Evolutionary conservation across 257 asterid genomes (phyloP).

Genomic region (Prunella vulgaris): DNA sequence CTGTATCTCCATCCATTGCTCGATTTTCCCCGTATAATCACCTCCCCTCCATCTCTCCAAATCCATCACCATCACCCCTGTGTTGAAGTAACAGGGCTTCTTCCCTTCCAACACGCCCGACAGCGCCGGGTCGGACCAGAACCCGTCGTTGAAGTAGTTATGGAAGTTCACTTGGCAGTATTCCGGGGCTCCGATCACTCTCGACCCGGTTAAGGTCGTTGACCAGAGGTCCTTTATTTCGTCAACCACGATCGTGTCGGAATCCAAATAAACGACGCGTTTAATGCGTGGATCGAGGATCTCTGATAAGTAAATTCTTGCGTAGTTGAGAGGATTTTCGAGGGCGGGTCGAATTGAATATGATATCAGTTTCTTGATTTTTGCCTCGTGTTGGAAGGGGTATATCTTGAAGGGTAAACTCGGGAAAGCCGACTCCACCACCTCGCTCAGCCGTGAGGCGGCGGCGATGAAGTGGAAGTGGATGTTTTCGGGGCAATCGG

Average conservation of each 20-base stretch:
- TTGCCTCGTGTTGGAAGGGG: constrained; percentile 26
- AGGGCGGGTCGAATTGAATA: constrained; percentile 57
- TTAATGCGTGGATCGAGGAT: constrained; percentile 39
- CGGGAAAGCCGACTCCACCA: constrained; percentile 46
- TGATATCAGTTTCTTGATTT: constrained; percentile 41
- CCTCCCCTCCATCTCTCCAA: constrained; percentile 55
- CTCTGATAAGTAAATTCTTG: constrained; percentile 55
- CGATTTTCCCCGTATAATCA: constrained; percentile 43
- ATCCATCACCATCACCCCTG: constrained; percentile 75
- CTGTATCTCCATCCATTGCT: constrained; percentile 65
- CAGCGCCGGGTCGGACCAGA: constrained; percentile 45
- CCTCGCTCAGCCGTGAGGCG: background rate
- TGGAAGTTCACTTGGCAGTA: constrained; percentile 48
- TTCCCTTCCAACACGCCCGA: constrained; percentile 40
- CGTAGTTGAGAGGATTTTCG: constrained; percentile 62
- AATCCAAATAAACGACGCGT: constrained; percentile 57
- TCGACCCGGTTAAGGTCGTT: constrained; percentile 22
- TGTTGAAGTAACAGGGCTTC: constrained; percentile 61
- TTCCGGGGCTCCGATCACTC: constrained; percentile 65
- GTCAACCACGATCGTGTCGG: constrained; percentile 52
- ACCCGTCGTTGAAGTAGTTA: constrained; percentile 39
- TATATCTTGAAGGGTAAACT: constrained; percentile 36
- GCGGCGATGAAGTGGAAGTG: constrained; percentile 51
- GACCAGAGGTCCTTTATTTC: constrained; percentile 44
- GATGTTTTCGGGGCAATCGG: constrained; percentile 56